Evolutionary conservation across 2,329 filamentous ascomycete genomes (phyloP).

Genomic region (Allantophomopsis lycopodina): DNA sequence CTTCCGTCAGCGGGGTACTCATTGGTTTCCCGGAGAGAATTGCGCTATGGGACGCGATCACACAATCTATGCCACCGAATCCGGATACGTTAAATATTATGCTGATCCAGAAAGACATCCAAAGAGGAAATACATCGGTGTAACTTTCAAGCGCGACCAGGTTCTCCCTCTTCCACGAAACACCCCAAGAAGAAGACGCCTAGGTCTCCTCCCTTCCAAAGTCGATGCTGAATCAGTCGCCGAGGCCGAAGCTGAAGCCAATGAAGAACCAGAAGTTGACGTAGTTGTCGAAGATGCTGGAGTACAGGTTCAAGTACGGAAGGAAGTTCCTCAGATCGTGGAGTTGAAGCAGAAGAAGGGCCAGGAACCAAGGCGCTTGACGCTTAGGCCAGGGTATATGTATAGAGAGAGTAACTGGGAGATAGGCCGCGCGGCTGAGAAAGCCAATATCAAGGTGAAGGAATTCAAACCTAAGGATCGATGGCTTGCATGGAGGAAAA

Average conservation of each 20-base stretch:
- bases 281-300: conserved; percentile 5
- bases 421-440: conserved; percentile 50
- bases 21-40: conserved; percentile 94
- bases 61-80: conserved; percentile 76
- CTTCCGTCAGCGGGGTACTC: conserved; percentile 89
- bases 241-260: conserved; percentile 6
- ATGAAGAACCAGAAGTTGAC: conserved; percentile 3
- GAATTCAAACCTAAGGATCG: conserved; percentile 38
- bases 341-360: conserved; percentile 15
- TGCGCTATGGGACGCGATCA: conserved; percentile 91
- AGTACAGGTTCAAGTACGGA: conserved; percentile 1
- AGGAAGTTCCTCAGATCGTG: background rate
- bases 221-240: conserved; percentile 28
- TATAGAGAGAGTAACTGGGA: conserved; percentile 54
- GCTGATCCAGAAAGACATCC: conserved; percentile 72
- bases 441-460: conserved; percentile 40
- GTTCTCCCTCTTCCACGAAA: conserved; percentile 64
- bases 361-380: conserved; percentile 20
- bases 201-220: conserved; percentile 47
- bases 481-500: conserved; percentile 53
- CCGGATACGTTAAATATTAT: conserved; percentile 96
- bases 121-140: conserved; percentile 85
- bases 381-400: conserved; percentile 42
- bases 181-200: conserved; percentile 57
- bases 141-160: conserved; percentile 74